Conservation (phyloP, 495 filamentous ascomycete genomes). For the Cryomyces antarcticus region DNA sequence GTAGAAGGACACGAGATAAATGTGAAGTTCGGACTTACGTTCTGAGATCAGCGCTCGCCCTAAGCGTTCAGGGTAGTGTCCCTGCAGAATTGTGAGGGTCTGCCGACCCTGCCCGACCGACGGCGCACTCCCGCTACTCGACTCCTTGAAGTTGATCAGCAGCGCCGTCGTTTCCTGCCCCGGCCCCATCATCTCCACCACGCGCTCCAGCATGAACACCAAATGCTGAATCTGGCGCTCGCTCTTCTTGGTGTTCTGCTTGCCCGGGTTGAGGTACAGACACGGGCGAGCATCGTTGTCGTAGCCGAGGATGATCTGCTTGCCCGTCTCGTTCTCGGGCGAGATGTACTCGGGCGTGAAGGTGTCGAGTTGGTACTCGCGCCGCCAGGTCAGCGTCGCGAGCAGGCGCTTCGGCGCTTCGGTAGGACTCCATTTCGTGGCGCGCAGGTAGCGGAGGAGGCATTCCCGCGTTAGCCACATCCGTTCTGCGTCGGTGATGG, state of each 20-base stretch:
- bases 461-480: slow-evolving; percentile 87
- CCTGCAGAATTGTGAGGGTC: slow-evolving; percentile 72
- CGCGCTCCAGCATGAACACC: slow-evolving; percentile 84
- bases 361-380: slow-evolving; percentile 61
- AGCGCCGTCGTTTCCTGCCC: slow-evolving; percentile 71
- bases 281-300: slow-evolving; percentile 70
- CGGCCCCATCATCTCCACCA: slow-evolving; percentile 69
- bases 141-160: slow-evolving; percentile 74
- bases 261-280: slow-evolving; percentile 68
- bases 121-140: slow-evolving; percentile 54
- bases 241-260: slow-evolving; percentile 76
- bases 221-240: slow-evolving; percentile 87
- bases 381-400: slow-evolving; percentile 65
- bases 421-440: slow-evolving; percentile 68
- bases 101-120: slow-evolving; percentile 55
- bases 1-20: too few relatives aligned
- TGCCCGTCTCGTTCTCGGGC: slow-evolving; percentile 86
- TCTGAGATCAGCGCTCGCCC: slow-evolving; percentile 77
- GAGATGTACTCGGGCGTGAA: slow-evolving; percentile 69
- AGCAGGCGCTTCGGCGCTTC: slow-evolving; percentile 62
- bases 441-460: slow-evolving; percentile 77
- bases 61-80: slow-evolving; percentile 85
- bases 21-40: slow-evolving; percentile 26
- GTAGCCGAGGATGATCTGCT: slow-evolving; percentile 74
- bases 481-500: slow-evolving; percentile 59